Conservation (phyloP, 768 basidiomycete species). For the Nidularia pulvinata region DNA sequence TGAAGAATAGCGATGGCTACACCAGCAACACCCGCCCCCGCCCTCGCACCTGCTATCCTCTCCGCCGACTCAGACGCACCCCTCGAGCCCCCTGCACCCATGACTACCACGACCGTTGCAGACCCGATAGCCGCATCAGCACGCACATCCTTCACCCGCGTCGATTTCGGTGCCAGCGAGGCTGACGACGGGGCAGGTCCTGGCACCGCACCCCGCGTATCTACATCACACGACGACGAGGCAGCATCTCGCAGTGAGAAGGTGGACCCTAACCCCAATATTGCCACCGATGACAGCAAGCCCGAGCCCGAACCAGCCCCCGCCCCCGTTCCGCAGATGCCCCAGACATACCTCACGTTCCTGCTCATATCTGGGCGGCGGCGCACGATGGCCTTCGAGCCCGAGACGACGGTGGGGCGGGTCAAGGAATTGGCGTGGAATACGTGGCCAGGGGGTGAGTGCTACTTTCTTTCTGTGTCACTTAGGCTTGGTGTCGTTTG, state of each 20-base stretch:
- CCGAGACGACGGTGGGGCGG: constrained; percentile 70
- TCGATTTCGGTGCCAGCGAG: constrained; percentile 4
- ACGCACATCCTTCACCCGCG: constrained; percentile 1
- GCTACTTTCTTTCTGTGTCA: background rate
- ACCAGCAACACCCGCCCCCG: too few relatives aligned
- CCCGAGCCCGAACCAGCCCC: background rate
- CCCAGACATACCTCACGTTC: constrained; percentile 69
- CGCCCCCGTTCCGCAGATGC: constrained; percentile 49
- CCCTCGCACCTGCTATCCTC: too few relatives aligned
- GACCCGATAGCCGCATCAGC: background rate
- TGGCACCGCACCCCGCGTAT: background rate
- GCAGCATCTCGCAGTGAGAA: too few relatives aligned
- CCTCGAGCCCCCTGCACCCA: too few relatives aligned
- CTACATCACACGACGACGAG: background rate
- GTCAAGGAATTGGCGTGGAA: constrained; percentile 87
- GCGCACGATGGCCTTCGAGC: constrained; percentile 74
- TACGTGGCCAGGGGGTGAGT: constrained; percentile 73
- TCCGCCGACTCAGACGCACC: too few relatives aligned
- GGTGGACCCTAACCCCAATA: background rate
- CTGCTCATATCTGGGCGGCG: constrained; percentile 69
- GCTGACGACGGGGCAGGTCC: background rate
- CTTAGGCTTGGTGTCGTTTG: background rate
- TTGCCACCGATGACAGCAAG: background rate
- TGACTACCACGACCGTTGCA: too few relatives aligned
- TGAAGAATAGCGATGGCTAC: too few relatives aligned